Evolutionary conservation across 1,139 yeast species (phyloP).

Genomic region (Arxiozyma heterogenica): DNA sequence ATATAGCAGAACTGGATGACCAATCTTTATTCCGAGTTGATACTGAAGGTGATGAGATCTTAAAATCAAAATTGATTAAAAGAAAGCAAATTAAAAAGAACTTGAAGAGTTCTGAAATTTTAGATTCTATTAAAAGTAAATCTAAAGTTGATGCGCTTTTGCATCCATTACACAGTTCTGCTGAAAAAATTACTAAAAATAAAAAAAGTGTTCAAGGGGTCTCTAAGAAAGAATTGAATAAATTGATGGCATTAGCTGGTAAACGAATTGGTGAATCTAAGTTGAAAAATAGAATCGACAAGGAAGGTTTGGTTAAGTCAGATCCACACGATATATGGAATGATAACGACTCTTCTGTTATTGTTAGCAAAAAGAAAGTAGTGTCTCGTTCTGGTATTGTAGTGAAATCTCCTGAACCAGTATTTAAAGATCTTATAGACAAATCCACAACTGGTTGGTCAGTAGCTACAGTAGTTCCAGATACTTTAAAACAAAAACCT

Average conservation of each 20-base stretch:
- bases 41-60: slow-evolving; percentile 47
- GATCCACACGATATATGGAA: slow-evolving; percentile 63
- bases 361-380: slow-evolving; percentile 5
- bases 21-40: slow-evolving; percentile 64
- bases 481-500: slow-evolving; percentile 49
- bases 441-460: slow-evolving; percentile 43
- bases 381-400: slow-evolving; percentile 27
- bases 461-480: slow-evolving; percentile 45
- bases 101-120: slow-evolving; percentile 65
- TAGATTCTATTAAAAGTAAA: slow-evolving; percentile 44
- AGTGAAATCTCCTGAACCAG: slow-evolving; percentile 14
- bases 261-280: slow-evolving; percentile 50
- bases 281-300: slow-evolving; percentile 44
- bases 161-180: slow-evolving; percentile 15
- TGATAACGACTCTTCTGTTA: slow-evolving; percentile 19
- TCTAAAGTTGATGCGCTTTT: slow-evolving; percentile 68
- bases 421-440: slow-evolving; percentile 37
- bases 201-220: slow-evolving; percentile 51
- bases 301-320: slow-evolving; percentile 52
- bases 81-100: slow-evolving; percentile 38
- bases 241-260: slow-evolving; percentile 74
- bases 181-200: slow-evolving; percentile 10
- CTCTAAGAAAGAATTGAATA: slow-evolving; percentile 54
- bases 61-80: slow-evolving; percentile 36
- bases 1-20: slow-evolving; percentile 33